Evolutionary conservation across 352 stramenopile genomes (phyloP), one percentile per base, ranked within the genome.

Genomic region (Phytopythium delawarense): DNA sequence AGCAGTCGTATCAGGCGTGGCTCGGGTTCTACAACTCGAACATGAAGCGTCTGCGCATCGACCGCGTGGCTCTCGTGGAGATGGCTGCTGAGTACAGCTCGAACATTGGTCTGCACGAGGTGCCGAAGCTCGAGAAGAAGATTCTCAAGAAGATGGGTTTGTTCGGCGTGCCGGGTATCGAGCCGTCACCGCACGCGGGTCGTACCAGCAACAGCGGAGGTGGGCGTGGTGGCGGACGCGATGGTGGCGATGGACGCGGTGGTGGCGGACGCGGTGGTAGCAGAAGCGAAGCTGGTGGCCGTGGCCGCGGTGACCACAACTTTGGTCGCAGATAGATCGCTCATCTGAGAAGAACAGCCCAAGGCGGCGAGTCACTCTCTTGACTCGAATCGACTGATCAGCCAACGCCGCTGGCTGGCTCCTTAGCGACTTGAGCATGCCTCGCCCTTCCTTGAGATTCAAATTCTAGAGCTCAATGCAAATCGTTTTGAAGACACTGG

Each of bases 21-120:
- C 81, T 99, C 35, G 96, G 96, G 16, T 99, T 97, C 72, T 98
- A 99, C 91, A 91, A 92, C 69, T 84, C 81, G 35, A 59, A 92
- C 61, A 21, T 80, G 25, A 91, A 88, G 71, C 71, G 67, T 15
- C 46, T 89, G 54, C 78, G 71, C 30, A 58, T 88, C 23, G 67
- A 72, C 61, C 64, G 76, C 21, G 64, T 62, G 28, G 61, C 75
- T 13, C 74, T 97, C 28, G 92, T 98, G 34, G 56, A 76, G 45
- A 66, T 92, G 59, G 88, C 81, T 12, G 94, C 96, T 61, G 62
- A 81, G 13, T 88, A 73, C 66, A 78, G 69, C 20, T 34, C 79
- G 6, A 60, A 80, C 40, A 78, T 93, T 30, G 83, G 91, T 44
- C 64, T 85, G 30, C 63, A 70, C 18, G 76, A 92, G 48, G 73